A percentile compares a stretch with the other conserved stretches of the same genome.
Conservation (phyloP, 495 filamentous ascomycete species). For the Daldinia grandis region DNA sequence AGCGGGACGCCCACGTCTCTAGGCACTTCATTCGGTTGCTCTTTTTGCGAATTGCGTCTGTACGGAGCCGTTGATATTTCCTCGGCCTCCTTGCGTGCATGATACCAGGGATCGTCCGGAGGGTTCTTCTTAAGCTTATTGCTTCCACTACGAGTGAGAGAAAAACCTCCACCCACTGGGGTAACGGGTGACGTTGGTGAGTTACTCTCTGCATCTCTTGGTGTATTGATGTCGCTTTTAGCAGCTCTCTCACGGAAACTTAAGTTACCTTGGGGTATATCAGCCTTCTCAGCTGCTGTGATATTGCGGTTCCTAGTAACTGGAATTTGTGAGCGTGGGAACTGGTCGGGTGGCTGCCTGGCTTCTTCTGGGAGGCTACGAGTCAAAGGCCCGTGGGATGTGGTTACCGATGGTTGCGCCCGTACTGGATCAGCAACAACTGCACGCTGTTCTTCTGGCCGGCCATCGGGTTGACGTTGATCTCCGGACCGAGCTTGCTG, state of each 20-base stretch:
- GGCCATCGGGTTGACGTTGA: slow-evolving; percentile 18
- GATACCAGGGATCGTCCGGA: slow-evolving; percentile 51
- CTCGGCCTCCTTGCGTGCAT: slow-evolving; percentile 46
- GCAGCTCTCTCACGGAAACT: slow-evolving; percentile 61
- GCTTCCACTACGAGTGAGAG: slow-evolving; percentile 51
- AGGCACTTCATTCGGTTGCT: slow-evolving; percentile 8
- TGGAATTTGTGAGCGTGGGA: slow-evolving; percentile 42
- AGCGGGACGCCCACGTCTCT: slow-evolving; percentile 1
- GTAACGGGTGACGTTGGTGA: slow-evolving; percentile 38
- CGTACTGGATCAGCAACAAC: slow-evolving; percentile 27
- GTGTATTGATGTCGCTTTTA: slow-evolving; percentile 46
- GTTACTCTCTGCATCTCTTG: slow-evolving; percentile 38
- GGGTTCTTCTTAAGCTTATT: slow-evolving; percentile 60
- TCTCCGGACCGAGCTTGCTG: slow-evolving; percentile 37
- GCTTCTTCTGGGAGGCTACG: slow-evolving; percentile 51
- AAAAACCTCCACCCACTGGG: slow-evolving; percentile 39
- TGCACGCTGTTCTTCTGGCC: slow-evolving; percentile 18
- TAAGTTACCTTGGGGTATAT: slow-evolving; percentile 56
- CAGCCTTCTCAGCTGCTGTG: slow-evolving; percentile 33
- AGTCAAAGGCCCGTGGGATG: slow-evolving; percentile 44
- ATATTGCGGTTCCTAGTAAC: slow-evolving; percentile 40
- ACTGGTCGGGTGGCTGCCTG: slow-evolving; percentile 39
- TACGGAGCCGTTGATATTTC: slow-evolving; percentile 31
- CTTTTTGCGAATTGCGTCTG: slow-evolving; percentile 14
- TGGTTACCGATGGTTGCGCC: slow-evolving; percentile 27